phyloP scores from a whole-genome alignment of 306 rosid species.

The Prosopis cineraria region DNA sequence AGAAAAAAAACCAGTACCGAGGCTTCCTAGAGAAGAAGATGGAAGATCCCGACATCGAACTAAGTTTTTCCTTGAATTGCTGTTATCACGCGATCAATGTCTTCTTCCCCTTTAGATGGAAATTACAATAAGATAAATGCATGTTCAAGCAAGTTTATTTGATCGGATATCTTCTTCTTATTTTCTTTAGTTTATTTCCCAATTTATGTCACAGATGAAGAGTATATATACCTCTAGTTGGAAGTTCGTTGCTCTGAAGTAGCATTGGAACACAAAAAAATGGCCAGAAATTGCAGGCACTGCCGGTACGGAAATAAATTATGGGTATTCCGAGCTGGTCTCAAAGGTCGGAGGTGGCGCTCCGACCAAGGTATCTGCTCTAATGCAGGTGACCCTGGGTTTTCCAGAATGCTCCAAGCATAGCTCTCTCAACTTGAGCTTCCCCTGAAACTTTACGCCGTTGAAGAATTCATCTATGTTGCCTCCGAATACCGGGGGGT shows the following conservation, averaged over 20 bases:
- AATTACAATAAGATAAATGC: too few relatives aligned
- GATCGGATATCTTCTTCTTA: too few relatives aligned
- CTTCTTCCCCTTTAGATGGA: background rate
- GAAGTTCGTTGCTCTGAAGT: background rate
- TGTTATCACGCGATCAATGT: background rate
- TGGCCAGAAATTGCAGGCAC: background rate
- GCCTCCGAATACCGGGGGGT: conserved; percentile 32
- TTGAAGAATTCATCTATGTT: background rate
- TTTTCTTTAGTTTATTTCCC: too few relatives aligned
- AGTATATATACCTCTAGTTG: background rate
- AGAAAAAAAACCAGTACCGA: background rate
- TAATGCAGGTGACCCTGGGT: conserved; percentile 40
- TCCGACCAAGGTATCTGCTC: conserved; percentile 45
- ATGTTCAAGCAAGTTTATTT: too few relatives aligned
- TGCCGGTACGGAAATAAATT: background rate
- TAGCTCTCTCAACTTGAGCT: background rate
- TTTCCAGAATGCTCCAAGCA: background rate
- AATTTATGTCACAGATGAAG: background rate
- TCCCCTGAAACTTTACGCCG: background rate
- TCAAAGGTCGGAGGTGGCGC: background rate
- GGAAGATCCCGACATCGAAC: background rate
- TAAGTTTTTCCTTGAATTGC: background rate
- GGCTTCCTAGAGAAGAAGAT: background rate
- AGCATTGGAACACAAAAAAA: background rate
- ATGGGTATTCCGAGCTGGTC: background rate